Percentiles rank a stretch among this genome's conserved stretches.
Evolutionary conservation across 371 early-diverging fungal species (phyloP).

Genomic region (Mucor indicus): DNA sequence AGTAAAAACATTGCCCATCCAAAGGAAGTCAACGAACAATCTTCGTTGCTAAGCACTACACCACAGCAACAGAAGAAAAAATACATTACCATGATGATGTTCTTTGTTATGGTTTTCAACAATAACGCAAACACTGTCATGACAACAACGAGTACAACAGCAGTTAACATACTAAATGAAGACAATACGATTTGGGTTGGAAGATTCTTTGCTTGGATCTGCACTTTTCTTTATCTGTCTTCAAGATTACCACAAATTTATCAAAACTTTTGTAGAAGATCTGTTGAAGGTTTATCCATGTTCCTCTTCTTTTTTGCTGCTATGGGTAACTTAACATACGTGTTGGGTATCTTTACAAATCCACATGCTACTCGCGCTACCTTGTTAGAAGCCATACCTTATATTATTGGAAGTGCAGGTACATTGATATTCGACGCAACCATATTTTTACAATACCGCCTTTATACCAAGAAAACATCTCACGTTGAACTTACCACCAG

Average conservation of each 20-base stretch:
- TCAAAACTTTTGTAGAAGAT: constrained; percentile 56
- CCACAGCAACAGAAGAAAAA: constrained; percentile 10
- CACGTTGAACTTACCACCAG: too few species aligned
- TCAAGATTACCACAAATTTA: constrained; percentile 71
- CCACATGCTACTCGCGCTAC: constrained; percentile 45
- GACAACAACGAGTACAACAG: background rate
- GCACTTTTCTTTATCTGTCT: constrained; percentile 64
- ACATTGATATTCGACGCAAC: constrained; percentile 63
- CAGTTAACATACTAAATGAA: background rate
- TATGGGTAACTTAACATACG: constrained; percentile 70
- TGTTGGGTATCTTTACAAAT: constrained; percentile 57
- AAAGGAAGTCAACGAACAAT: constrained; percentile 16
- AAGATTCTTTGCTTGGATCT: constrained; percentile 63
- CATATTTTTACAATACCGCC: constrained; percentile 58
- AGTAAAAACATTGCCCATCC: too few species aligned
- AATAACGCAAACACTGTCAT: too few species aligned
- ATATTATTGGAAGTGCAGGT: constrained; percentile 64
- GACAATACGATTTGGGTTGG: constrained; percentile 46
- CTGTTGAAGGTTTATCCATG: constrained; percentile 66
- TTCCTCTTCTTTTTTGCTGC: constrained; percentile 71
- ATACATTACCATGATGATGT: constrained; percentile 15
- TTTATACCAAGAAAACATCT: too few species aligned
- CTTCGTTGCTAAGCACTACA: constrained; percentile 10
- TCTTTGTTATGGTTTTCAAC: constrained; percentile 11
- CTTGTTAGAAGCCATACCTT: constrained; percentile 60